Evolutionary conservation across 2,329 filamentous ascomycete genomes (phyloP).

Genomic region (Daldinia sp.): DNA sequence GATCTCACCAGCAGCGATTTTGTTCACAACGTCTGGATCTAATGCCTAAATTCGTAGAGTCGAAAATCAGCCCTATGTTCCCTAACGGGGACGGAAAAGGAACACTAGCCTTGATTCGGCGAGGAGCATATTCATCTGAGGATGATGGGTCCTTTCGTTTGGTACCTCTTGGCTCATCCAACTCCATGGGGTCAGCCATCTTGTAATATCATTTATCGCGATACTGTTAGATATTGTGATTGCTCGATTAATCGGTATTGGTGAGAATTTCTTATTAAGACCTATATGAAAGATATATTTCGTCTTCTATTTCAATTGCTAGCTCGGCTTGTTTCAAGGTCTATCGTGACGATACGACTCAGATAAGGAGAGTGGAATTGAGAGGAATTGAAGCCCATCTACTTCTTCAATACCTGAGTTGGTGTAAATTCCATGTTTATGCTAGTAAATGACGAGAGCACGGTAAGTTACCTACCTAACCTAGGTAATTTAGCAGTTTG

Average conservation of each 20-base stretch:
- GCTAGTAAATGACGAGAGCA: background rate
- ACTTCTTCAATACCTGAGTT: background rate
- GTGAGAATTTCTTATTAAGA: conserved; percentile 2
- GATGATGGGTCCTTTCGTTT: conserved; percentile 60
- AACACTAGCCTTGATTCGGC: conserved; percentile 58
- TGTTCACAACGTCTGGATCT: conserved; percentile 94
- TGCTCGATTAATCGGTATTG: background rate
- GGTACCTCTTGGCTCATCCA: conserved; percentile 53
- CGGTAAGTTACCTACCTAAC: background rate
- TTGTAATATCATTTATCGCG: background rate
- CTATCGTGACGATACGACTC: conserved; percentile 1
- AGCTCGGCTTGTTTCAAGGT: background rate
- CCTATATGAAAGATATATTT: conserved; percentile 3
- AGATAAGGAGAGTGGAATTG: background rate
- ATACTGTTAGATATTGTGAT: no score
- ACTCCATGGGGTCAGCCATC: conserved; percentile 54
- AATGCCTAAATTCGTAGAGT: conserved; percentile 68
- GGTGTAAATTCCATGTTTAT: background rate
- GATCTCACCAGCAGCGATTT: conserved; percentile 97
- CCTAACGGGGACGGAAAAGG: background rate
- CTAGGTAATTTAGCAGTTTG: background rate
- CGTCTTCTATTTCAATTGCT: background rate
- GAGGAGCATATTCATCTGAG: conserved; percentile 46
- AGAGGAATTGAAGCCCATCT: background rate
- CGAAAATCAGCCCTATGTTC: conserved; percentile 28